Evolutionary conservation across 805 yeast species (phyloP).

Genomic region (Diddensiella transvaalensis): DNA sequence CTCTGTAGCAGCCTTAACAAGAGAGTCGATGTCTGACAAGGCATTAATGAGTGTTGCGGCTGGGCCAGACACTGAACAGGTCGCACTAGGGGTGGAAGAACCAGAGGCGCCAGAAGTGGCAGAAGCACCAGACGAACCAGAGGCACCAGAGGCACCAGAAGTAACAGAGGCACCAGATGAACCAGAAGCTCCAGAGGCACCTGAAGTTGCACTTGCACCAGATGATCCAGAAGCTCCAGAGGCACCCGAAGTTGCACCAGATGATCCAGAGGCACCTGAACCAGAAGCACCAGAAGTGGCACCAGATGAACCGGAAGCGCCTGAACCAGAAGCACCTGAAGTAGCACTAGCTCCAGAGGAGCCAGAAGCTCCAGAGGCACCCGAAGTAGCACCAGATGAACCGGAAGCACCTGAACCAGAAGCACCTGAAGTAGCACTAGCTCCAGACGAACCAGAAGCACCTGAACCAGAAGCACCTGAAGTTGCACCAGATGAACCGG

Average conservation of each 20-base stretch:
- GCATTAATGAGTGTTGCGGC: not conserved
- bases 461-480: not conserved
- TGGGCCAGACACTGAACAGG: not conserved
- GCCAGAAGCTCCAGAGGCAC: constrained; percentile 14
- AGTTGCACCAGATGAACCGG: not conserved
- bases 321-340: constrained; percentile 11
- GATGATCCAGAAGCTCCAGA: not conserved
- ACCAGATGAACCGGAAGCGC: constrained; percentile 4
- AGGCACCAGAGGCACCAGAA: not conserved
- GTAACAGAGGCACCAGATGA: not conserved
- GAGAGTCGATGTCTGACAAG: not conserved
- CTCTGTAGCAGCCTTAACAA: not conserved
- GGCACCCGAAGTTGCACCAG: constrained; percentile 2
- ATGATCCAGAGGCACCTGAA: constrained; percentile 10
- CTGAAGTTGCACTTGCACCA: not conserved
- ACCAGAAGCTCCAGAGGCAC: constrained; percentile 6
- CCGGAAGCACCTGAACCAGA: constrained; percentile 12
- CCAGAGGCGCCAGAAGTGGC: not conserved
- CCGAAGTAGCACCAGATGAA: constrained; percentile 15
- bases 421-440: not conserved
- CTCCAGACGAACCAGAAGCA: not conserved
- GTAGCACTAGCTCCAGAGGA: constrained; percentile 8
- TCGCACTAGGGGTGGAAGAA: constrained; percentile 1
- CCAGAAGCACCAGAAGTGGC: constrained; percentile 7
- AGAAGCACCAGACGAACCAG: not conserved